Evolutionary conservation across 2,329 filamentous ascomycete species (phyloP), one percentile per base, ranked within the genome.

Genomic region (Pseudodiploospora longispora): DNA sequence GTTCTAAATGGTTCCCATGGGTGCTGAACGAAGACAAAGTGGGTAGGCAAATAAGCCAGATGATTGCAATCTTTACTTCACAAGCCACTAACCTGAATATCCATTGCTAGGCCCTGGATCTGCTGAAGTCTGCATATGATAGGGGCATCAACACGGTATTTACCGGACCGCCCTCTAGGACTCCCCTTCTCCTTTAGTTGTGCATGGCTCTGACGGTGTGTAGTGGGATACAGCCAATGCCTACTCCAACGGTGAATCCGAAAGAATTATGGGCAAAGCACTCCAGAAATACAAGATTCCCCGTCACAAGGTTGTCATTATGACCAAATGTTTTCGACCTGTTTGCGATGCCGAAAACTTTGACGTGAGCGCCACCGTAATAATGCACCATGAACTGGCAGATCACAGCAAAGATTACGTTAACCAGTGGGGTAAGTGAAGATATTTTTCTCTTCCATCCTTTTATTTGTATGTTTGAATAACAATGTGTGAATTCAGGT

Each of bases 111-210:
- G 47, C 49, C 1, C 19, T 52, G 28, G 44, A 41, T 2, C 27
- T 54, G 5, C 36, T 54, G 6, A 52, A 54, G 36, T 47, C 47
- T 19, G 50, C 52, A 1, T 54, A 50, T 27, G 50, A 54, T 10
- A 40, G 44, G 28, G 52, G 52, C 3, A 50, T 54, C n/a, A 54
- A 54, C 34, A 53, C 52, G 7, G 50, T 49, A 41, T 29, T 43
- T 44, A 34, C 12, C 12, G 32, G 8, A 9, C 32, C n/a, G 8
- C 12, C 30, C 12, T 33, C 27, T 19, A 19, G 19, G 19, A 19
- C 19, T 19, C 19, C 19, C 9, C 19, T 4, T 7, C 8, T 30
- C 9, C 32, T 32, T 30, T 31, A 33, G 1, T 10, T 4, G 10
- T 4, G 27, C 5, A 10, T 10, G 27, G 12, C 10, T 10, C 19